A percentile compares a stretch with the other conserved stretches of the same genome.
Conservation (phyloP, 148 eudicot species). For the Nyssa sinensis region DNA sequence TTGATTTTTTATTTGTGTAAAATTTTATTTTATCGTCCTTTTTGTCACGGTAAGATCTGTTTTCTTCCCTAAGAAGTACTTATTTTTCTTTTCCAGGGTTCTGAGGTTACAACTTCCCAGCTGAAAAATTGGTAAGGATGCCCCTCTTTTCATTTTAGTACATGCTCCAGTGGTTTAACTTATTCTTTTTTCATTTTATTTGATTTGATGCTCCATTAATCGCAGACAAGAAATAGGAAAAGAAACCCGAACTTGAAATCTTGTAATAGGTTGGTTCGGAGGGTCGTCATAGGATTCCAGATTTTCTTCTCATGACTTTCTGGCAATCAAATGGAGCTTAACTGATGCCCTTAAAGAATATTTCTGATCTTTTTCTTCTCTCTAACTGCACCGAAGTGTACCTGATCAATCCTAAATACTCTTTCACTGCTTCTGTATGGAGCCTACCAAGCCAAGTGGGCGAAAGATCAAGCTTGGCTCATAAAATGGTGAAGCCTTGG, state of each 20-base stretch:
- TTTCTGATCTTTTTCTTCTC: background rate
- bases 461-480: background rate
- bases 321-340: background rate
- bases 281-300: background rate
- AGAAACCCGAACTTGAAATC: background rate
- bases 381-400: background rate
- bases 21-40: background rate
- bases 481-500: background rate
- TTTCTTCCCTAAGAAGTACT: conserved; percentile 14
- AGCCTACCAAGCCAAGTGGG: background rate
- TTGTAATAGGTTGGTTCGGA: background rate
- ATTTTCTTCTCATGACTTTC: background rate
- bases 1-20: background rate
- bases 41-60: background rate
- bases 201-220: background rate
- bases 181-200: background rate
- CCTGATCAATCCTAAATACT: background rate
- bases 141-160: conserved; percentile 4
- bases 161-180: background rate
- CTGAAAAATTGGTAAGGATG: conserved; percentile 80
- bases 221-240: background rate
- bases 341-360: background rate
- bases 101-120: conserved; percentile 78
- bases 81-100: conserved; percentile 57
- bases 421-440: background rate